phyloP scores from a whole-genome alignment of 768 basidiomycete species.

The Mycena floridula region DNA sequence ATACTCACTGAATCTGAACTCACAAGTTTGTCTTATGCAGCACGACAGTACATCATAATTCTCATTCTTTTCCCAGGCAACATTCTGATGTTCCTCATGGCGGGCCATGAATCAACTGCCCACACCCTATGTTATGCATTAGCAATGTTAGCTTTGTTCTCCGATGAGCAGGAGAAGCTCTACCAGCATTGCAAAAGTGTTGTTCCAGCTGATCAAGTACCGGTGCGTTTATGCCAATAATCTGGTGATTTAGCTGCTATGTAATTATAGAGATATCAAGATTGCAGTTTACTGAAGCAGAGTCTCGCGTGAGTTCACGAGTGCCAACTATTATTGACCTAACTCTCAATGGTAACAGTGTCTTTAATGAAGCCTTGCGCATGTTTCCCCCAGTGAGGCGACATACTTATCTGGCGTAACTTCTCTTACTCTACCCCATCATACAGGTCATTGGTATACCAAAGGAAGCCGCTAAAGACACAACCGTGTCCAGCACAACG shows the following conservation, averaged over 20 bases:
- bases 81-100: constrained; percentile 48
- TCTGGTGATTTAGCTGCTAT: too few relatives aligned
- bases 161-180: constrained; percentile 29
- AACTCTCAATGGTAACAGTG: too few relatives aligned
- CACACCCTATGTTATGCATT: constrained; percentile 32
- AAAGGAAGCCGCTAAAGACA: constrained; percentile 41
- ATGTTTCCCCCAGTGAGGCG: constrained; percentile 39
- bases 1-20: constrained; percentile 39
- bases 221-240: too few relatives aligned
- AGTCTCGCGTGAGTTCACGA: too few relatives aligned
- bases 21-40: constrained; percentile 11
- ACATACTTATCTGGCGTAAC: too few relatives aligned
- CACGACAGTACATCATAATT: not conserved
- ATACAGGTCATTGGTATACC: constrained; percentile 31
- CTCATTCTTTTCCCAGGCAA: constrained; percentile 24
- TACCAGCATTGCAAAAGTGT: constrained; percentile 27
- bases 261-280: constrained; percentile 37
- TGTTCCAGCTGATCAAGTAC: constrained; percentile 23
- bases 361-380: constrained; percentile 44
- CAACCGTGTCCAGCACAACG: constrained; percentile 28
- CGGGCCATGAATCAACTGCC: constrained; percentile 48
- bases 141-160: constrained; percentile 33
- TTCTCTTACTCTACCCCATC: too few relatives aligned
- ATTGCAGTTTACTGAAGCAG: constrained; percentile 31
- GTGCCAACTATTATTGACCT: too few relatives aligned